These are phyloP conservation scores for Saccharomyces cerevisiae DNA, from an alignment of 805 yeast genomes.

Conservation along the genomic window DNA sequence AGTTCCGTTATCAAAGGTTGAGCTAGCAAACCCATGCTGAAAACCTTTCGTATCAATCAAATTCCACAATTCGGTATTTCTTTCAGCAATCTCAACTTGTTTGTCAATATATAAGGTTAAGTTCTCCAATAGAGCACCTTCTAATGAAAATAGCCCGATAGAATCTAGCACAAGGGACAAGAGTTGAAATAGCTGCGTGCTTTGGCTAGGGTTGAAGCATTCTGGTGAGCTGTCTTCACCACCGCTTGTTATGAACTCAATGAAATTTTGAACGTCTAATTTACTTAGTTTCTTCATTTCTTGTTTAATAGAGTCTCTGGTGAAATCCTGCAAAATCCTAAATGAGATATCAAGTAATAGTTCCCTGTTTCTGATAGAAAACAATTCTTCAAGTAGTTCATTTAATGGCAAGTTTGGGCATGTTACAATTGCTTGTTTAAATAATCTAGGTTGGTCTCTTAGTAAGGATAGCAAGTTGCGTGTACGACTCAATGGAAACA, in stretches of 20 bases:
- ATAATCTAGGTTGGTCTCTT: conserved; percentile 49
- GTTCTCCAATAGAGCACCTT: conserved; percentile 18
- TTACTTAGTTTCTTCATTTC: conserved; percentile 31
- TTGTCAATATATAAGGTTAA: conserved; percentile 20
- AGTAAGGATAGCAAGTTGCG: conserved; percentile 47
- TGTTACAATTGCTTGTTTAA: conserved; percentile 75
- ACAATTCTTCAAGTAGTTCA: conserved; percentile 57
- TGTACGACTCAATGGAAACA: conserved; percentile 59
- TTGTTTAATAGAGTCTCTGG: conserved; percentile 48
- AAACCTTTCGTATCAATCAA: conserved; percentile 18
- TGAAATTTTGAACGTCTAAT: conserved; percentile 27
- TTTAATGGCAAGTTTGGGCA: conserved; percentile 59
- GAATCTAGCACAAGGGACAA: conserved; percentile 29
- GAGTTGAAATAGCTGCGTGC: conserved; percentile 26
- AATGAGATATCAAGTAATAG: conserved; percentile 59
- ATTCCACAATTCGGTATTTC: conserved; percentile 26
- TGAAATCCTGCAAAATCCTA: conserved; percentile 59
- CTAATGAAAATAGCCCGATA: conserved; percentile 29
- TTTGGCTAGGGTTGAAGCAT: conserved; percentile 10
- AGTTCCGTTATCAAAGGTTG: conserved; percentile 4
- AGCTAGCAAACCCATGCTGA: conserved; percentile 3
- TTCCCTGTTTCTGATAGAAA: conserved; percentile 48
- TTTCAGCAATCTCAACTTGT: conserved; percentile 23
- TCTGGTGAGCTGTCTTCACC: conserved; percentile 10
- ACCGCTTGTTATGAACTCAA: conserved; percentile 26